A percentile compares a stretch with the other conserved stretches of the same genome.
phyloP scores from a whole-genome alignment of 2,329 filamentous ascomycete genomes.

The Aspergillus fischeri region DNA sequence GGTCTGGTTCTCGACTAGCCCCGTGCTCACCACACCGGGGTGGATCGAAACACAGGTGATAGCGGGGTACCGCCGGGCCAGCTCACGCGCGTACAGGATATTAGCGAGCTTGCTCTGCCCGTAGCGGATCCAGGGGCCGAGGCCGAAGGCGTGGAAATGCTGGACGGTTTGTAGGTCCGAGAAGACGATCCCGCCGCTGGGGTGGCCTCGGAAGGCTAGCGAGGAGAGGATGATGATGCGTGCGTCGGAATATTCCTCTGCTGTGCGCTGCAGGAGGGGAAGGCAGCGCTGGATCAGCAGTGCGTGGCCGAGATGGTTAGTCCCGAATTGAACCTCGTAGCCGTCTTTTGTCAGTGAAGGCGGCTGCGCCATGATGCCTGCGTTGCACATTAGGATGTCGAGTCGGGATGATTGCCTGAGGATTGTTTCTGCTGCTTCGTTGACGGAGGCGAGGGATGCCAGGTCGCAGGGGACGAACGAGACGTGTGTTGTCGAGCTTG shows the following conservation, averaged over 20 bases:
- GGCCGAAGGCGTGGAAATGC: background rate
- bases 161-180: constrained; percentile 8
- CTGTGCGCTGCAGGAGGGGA: constrained; percentile 7
- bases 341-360: constrained; percentile 17
- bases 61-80: constrained; percentile 37
- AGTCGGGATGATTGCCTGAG: constrained; percentile 30
- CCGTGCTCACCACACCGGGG: constrained; percentile 41
- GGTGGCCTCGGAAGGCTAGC: background rate
- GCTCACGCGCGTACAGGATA: constrained; percentile 40
- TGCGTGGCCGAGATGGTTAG: background rate
- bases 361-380: constrained; percentile 43
- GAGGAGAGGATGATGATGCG: constrained; percentile 12
- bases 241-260: background rate
- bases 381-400: constrained; percentile 47
- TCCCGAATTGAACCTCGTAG: too few relatives aligned
- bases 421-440: constrained; percentile 39
- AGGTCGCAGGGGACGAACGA: constrained; percentile 45
- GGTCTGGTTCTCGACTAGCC: constrained; percentile 23
- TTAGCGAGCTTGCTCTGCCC: constrained; percentile 49
- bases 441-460: constrained; percentile 42
- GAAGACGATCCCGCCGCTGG: constrained; percentile 12
- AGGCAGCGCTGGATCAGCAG: constrained; percentile 7
- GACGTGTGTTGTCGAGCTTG: constrained; percentile 19
- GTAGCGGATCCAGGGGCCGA: constrained; percentile 33
- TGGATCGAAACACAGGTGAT: constrained; percentile 38